Evolutionary conservation across 2,329 filamentous ascomycete species (phyloP).

Genomic region (Clarireedia monteithiana): DNA sequence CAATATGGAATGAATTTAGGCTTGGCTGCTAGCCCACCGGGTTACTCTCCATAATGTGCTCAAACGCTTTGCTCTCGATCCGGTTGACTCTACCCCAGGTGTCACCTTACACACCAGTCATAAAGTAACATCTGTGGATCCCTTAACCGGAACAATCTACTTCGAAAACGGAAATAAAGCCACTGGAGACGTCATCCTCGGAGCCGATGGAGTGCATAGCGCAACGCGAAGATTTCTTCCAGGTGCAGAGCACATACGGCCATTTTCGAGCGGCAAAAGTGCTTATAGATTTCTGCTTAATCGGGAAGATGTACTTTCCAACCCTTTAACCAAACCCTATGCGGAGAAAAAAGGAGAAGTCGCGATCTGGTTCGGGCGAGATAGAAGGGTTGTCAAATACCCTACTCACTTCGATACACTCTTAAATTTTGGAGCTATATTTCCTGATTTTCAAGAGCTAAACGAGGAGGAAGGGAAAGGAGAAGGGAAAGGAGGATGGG

Average conservation of each 20-base stretch:
- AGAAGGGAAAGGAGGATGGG: not conserved
- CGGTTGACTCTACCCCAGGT: conserved; percentile 29
- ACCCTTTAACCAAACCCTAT: conserved; percentile 31
- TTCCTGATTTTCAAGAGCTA: conserved; percentile 35
- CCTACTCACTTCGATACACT: conserved; percentile 37
- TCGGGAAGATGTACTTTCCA: conserved; percentile 21
- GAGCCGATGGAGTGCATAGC: conserved; percentile 2
- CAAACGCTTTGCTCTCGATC: conserved; percentile 37
- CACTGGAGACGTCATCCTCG: not conserved
- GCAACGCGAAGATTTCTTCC: not conserved
- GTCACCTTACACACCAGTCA: conserved; percentile 35
- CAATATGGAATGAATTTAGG: conserved; percentile 3
- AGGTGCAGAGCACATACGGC: not conserved
- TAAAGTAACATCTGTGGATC: conserved; percentile 37
- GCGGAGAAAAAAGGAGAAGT: conserved; percentile 27
- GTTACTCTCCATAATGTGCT: conserved; percentile 44
- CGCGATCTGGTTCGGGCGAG: conserved; percentile 34
- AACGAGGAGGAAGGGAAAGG: conserved; percentile 25
- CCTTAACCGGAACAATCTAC: conserved; percentile 33
- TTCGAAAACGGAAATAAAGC: conserved; percentile 36
- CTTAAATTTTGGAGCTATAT: conserved; percentile 45
- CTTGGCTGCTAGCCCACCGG: conserved; percentile 47
- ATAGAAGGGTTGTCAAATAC: conserved; percentile 40
- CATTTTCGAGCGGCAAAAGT: conserved; percentile 14
- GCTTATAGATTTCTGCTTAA: conserved; percentile 21